Base-by-base conservation (phyloP, 176 grass and related monocot genomes). In the Triticum dicoccoides region DNA sequence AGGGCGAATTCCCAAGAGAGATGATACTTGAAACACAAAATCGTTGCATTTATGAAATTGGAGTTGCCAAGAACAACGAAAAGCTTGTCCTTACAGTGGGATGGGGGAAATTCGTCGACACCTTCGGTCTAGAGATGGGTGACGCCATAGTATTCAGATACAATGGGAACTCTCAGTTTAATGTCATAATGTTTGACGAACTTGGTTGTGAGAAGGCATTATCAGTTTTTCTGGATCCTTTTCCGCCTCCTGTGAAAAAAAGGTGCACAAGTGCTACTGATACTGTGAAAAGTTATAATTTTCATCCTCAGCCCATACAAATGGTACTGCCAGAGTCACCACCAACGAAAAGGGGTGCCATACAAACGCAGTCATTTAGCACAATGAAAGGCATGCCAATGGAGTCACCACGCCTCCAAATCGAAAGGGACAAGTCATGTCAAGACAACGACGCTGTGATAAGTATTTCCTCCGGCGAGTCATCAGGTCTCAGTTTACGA, bases 101-200 rank as follows among this genome's bases (percentile, higher is more conserved):
- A 58, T 77, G 75, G 75, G 29, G 2, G 0, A 30, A 56, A 34
- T 77, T 77, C 27, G 45, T 54, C 21, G 9, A 58, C 21, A 34
- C 27, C 49, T 56, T 77, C 58, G 75, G 49, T 35, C 75, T 58
- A 20, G 49, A 34, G 75, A 77, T 58, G 49, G 29, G 27, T 58
- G 75, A 77, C 75, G 30, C 74, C 27, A 58, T 77, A 6, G 9
- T 77, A 6, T 77, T 56, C 29, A 77, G 74, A 77, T 77, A 33
- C 29, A 6, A 58, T 3, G 74, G 49, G 18, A 58, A 77, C 17
- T 56, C 49, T 32, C 52, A 77, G 9, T 77, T 56, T 58, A 33
- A 5, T 77, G 47, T 58, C 74, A 77, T 77, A 33, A 77, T 77
- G 2, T 56, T 77, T 34, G 74, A 77, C 33, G 15, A 77, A 58